Base-by-base conservation (phyloP, 2,329 filamentous ascomycete species). In the Tolypocladium guangdongense region DNA sequence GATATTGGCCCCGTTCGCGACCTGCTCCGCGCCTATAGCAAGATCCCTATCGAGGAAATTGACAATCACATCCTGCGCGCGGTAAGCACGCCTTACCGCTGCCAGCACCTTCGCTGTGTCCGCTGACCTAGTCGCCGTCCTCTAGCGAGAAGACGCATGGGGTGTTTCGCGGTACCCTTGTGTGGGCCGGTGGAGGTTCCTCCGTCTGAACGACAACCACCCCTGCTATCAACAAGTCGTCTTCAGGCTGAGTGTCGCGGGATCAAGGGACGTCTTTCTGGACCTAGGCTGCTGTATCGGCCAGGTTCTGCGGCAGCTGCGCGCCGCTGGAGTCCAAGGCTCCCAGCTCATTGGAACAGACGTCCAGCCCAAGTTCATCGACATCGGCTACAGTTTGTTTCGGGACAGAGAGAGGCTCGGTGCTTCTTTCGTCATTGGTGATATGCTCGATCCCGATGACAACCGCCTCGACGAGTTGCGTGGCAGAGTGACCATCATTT, bases 371-470 rank as follows among this genome's bases (percentile, higher is more conserved):
- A 68, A 67, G n/a, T 79, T 82, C 58, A 71, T 82, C 51, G 71
- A 80, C 12, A 64, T 80, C n/a, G 81, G 81, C 32, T 82, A 84
- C 63, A 80, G 84, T 52, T 71, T 88, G 22, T 88, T 87, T 67
- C 73, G 75, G 47, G 84, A 86, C 56, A 72, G 74, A 30, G 61
- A 68, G n/a, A 70, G 53, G 36, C 65, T 82, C 6, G 68, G 68
- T 22, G 71, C 71, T 2, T 69, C 68, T 2, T 81, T 83, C 56
- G 65, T 83, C 33, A 60, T 71, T 3, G 79, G 76, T 22, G 75
- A 82, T 55, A 65, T 81, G 55, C 63, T 80, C 11, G 68, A 73
- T 51, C 69, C 68, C 7, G 64, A 67, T 14, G 70, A 75, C 52
- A 58, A 57, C 18, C 62, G 63, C 3, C 62, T 75, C 6, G 58